Base-by-base conservation (phyloP, 495 filamentous ascomycete genomes). In the Mycothermus thermophilus region DNA sequence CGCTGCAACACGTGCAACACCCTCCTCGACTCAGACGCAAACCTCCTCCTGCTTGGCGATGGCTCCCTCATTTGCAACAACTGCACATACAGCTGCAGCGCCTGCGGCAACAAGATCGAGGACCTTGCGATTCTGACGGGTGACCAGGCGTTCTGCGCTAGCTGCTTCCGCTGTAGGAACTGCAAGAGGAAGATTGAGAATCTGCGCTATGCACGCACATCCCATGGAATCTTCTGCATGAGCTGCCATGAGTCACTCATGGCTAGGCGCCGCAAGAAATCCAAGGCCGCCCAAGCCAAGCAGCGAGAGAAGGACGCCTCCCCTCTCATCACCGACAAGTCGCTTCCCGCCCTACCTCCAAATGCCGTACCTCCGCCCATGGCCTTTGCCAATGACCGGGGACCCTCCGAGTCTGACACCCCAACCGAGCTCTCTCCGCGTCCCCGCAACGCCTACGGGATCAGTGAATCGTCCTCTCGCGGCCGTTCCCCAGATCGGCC, bases 161-260 rank as follows among this genome's bases (percentile, higher is more conserved):
- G 79, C 21, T 99, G 92, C 61, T 99, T 99, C 60, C 74, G 84
- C 48, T 99, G 92, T 57, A 71, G 92, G 42, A 99, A 96, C 55
- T 99, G 92, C 69, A 99, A 96, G 60, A 71, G 78, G 51, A 92
- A 94, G 62, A 99, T 99, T 29, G 92, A 99, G 55, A 99, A 99
- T 53, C 66, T 99, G 34, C 81, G 92, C 49, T 99, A 99, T 69
- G 92, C 92, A 13, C 72, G 90, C 38, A 99, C 92, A 0, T 95
- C 92, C 8, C 90, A 95, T 55, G 92, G 92, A 24, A 99, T 96
- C 33, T 96, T 99, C 55, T 99, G 92, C 66, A 99, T 99, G 92
- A 86, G 79, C 51, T 99, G 92, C 52, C 92, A 99, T 52, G 92
- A 99, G 52, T 86, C 83, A n/a, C 59, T 99, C 20, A 99, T 99